Conservation (phyloP, 2,329 filamentous ascomycete species). For the Grosmannia penicillata region DNA sequence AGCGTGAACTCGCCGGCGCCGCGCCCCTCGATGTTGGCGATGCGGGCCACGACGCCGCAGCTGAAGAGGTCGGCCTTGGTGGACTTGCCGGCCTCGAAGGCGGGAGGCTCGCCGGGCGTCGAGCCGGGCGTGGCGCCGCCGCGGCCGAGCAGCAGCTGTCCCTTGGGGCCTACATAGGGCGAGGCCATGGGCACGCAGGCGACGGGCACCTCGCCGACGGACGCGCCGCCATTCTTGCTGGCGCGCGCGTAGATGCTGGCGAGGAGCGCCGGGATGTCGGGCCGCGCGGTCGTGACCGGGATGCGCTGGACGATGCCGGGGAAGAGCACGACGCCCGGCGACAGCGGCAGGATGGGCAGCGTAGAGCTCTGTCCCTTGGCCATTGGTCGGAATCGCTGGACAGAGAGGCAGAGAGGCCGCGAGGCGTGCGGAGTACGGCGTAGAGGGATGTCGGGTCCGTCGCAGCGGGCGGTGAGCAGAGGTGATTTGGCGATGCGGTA, state of each 20-base stretch:
- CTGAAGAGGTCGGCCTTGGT: slow-evolving; percentile 62
- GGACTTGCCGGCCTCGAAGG: slow-evolving; percentile 42
- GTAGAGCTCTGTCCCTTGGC: slow-evolving; percentile 24
- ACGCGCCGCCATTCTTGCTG: slow-evolving; percentile 37
- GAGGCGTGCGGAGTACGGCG: background rate
- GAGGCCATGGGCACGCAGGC: slow-evolving; percentile 79
- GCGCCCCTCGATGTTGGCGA: slow-evolving; percentile 62
- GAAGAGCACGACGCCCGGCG: slow-evolving; percentile 66
- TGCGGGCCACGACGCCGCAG: slow-evolving; percentile 69
- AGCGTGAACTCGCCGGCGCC: slow-evolving; percentile 65
- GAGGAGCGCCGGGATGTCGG: slow-evolving; percentile 79
- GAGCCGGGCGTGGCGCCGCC: slow-evolving; percentile 30
- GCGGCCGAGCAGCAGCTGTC: slow-evolving; percentile 59
- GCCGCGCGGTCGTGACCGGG: slow-evolving; percentile 60
- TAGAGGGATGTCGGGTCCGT: no score
- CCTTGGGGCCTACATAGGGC: slow-evolving; percentile 56
- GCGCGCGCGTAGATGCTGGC: slow-evolving; percentile 71
- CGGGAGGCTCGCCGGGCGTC: slow-evolving; percentile 29
- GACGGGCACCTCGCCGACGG: slow-evolving; percentile 56
- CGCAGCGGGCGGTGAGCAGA: no score
- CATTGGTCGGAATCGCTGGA: slow-evolving; percentile 14
- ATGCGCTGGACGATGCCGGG: slow-evolving; percentile 78
- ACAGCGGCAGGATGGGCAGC: slow-evolving; percentile 69
- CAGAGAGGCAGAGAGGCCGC: background rate
- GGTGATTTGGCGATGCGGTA: no score